Percentiles rank a stretch among this genome's conserved stretches.
These are phyloP conservation scores for Salix caprea DNA, from an alignment of 345 rosid genomes.

Conservation along the genomic window DNA sequence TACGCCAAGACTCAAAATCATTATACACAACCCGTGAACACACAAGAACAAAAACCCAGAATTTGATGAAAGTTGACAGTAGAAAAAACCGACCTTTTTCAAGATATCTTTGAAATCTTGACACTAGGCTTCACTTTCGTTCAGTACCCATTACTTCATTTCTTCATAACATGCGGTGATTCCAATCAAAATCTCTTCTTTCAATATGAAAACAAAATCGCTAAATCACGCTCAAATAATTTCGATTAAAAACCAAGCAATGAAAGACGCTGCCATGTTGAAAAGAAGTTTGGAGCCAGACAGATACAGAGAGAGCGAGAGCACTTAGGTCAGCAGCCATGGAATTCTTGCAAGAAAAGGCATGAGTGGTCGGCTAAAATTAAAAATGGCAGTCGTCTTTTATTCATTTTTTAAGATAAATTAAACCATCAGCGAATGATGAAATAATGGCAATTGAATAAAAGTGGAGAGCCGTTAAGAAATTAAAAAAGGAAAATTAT, in stretches of 20 bases:
- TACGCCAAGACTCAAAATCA: constrained; percentile 14
- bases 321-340: not conserved
- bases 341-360: not conserved
- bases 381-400: not conserved
- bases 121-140: not conserved
- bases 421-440: not conserved
- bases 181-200: not conserved
- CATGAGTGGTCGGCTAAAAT: not conserved
- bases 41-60: not conserved
- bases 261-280: constrained; percentile 16
- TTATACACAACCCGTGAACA: not conserved
- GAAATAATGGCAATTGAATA: not conserved
- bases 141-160: constrained; percentile 3
- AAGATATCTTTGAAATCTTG: constrained; percentile 1
- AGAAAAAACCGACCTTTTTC: constrained; percentile 1
- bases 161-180: not conserved
- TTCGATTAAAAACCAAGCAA: constrained; percentile 8
- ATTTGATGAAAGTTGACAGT: not conserved
- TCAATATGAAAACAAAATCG: not conserved
- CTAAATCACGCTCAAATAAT: not conserved
- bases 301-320: not conserved
- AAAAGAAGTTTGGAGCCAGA: not conserved
- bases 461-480: not conserved
- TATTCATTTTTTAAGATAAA: not conserved
- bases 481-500: not conserved